A percentile compares a stretch with the other conserved stretches of the same genome.
phyloP scores from a whole-genome alignment of 1,284 basidiomycete genomes.

The Fistulinella staudtii region DNA sequence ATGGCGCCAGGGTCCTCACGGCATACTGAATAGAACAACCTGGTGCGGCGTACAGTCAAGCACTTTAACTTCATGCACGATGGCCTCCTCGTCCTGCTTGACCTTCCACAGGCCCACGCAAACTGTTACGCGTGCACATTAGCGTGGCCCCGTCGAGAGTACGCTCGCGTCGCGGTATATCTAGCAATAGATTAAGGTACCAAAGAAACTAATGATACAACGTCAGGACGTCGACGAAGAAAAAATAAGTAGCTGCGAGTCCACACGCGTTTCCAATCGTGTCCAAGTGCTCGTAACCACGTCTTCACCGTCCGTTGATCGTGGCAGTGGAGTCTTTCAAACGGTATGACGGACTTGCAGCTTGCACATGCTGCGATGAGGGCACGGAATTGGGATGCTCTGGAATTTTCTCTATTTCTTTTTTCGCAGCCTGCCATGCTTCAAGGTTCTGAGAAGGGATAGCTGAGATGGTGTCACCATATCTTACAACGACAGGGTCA shows the following conservation, averaged over 20 bases:
- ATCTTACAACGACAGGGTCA: slow-evolving; percentile 18
- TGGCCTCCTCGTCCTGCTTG: not conserved
- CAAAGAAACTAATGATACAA: slow-evolving; percentile 15
- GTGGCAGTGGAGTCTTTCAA: slow-evolving; percentile 64
- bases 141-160: not conserved
- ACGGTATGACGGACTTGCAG: slow-evolving; percentile 34
- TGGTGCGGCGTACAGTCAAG: not conserved
- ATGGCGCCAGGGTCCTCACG: no score
- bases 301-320: slow-evolving; percentile 42
- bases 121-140: slow-evolving; percentile 11
- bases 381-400: slow-evolving; percentile 78
- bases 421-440: slow-evolving; percentile 94
- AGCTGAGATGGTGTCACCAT: slow-evolving; percentile 12
- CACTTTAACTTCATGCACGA: not conserved
- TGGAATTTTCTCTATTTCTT: slow-evolving; percentile 84
- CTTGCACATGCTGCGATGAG: slow-evolving; percentile 32
- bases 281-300: slow-evolving; percentile 10
- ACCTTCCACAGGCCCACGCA: not conserved
- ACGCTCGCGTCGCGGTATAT: slow-evolving; percentile 20
- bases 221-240: slow-evolving; percentile 3
- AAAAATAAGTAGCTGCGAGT: slow-evolving; percentile 11
- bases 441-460: slow-evolving; percentile 74
- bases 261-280: slow-evolving; percentile 10
- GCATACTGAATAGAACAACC: not conserved
- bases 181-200: slow-evolving; percentile 26